phyloP scores from a whole-genome alignment of 768 basidiomycete species.

The Lentinula edodes region DNA sequence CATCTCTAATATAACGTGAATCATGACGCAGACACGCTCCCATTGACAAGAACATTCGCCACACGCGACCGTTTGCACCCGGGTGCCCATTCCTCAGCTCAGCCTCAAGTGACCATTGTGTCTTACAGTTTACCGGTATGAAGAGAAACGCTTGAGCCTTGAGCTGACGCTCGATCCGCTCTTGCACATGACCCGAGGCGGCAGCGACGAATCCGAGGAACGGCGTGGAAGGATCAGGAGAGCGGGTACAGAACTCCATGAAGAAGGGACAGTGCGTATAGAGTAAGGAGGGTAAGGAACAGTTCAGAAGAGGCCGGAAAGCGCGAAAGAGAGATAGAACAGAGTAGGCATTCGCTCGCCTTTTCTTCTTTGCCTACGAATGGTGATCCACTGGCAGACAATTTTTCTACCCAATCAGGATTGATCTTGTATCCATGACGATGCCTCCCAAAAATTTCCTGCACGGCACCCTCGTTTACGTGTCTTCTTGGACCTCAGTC shows the following conservation, averaged over 20 bases:
- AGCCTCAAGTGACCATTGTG: slow-evolving; percentile 67
- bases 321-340: slow-evolving; percentile 47
- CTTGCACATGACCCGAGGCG: slow-evolving; percentile 60
- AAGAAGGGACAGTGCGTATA: slow-evolving; percentile 86
- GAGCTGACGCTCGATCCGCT: slow-evolving; percentile 68
- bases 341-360: slow-evolving; percentile 97
- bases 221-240: slow-evolving; percentile 93
- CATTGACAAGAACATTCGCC: slow-evolving; percentile 14
- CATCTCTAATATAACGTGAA: too few relatives aligned
- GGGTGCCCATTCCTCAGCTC: slow-evolving; percentile 31
- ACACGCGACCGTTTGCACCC: slow-evolving; percentile 7
- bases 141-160: slow-evolving; percentile 50
- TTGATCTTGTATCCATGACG: slow-evolving; percentile 96
- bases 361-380: slow-evolving; percentile 91
- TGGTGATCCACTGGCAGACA: slow-evolving; percentile 54
- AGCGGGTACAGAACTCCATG: slow-evolving; percentile 95
- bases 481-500: slow-evolving; percentile 74
- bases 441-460: slow-evolving; percentile 84
- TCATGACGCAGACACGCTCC: too few relatives aligned
- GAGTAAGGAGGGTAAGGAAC: background rate
- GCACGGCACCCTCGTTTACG: slow-evolving; percentile 57
- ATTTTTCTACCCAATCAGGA: slow-evolving; percentile 71
- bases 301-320: background rate
- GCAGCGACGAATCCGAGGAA: slow-evolving; percentile 96
- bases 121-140: slow-evolving; percentile 69